Conservation (phyloP, 2,329 filamentous ascomycete genomes). For the Chaetothyriales sp. region DNA sequence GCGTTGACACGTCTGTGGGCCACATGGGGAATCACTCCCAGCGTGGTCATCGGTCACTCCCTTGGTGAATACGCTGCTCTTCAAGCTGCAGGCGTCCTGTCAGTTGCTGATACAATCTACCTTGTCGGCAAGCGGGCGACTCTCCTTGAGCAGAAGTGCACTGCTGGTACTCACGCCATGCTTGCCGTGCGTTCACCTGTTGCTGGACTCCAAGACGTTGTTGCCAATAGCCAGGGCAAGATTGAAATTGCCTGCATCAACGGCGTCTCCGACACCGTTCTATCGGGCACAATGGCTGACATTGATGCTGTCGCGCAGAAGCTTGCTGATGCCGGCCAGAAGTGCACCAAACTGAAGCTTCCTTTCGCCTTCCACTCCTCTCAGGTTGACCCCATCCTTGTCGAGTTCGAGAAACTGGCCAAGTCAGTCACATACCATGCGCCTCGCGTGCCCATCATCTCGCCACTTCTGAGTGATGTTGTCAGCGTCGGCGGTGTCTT, state of each 20-base stretch:
- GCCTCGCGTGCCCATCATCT: conserved; percentile 31
- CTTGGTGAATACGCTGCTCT: conserved; percentile 30
- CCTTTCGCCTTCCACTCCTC: conserved; percentile 34
- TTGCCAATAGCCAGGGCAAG: conserved; percentile 17
- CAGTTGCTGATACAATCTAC: conserved; percentile 25
- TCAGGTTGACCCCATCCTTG: conserved; percentile 32
- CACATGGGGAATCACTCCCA: conserved; percentile 24
- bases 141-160: conserved; percentile 27
- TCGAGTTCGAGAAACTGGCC: conserved; percentile 25
- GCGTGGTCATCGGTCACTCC: conserved; percentile 29
- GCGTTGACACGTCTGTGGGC: conserved; percentile 24
- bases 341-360: conserved; percentile 28
- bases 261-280: conserved; percentile 29
- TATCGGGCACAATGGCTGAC: conserved; percentile 24
- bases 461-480: conserved; percentile 30
- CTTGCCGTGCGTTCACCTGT: conserved; percentile 28
- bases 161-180: conserved; percentile 30
- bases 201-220: conserved; percentile 20
- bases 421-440: conserved; percentile 26
- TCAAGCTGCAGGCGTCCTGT: conserved; percentile 25
- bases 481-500: conserved; percentile 25
- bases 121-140: conserved; percentile 27
- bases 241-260: conserved; percentile 29
- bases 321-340: conserved; percentile 24
- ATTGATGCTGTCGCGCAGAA: conserved; percentile 25